Percentiles rank a stretch among this genome's conserved stretches.
Conservation (phyloP, 768 basidiomycete genomes). For the Dacryopinax spathularia region DNA sequence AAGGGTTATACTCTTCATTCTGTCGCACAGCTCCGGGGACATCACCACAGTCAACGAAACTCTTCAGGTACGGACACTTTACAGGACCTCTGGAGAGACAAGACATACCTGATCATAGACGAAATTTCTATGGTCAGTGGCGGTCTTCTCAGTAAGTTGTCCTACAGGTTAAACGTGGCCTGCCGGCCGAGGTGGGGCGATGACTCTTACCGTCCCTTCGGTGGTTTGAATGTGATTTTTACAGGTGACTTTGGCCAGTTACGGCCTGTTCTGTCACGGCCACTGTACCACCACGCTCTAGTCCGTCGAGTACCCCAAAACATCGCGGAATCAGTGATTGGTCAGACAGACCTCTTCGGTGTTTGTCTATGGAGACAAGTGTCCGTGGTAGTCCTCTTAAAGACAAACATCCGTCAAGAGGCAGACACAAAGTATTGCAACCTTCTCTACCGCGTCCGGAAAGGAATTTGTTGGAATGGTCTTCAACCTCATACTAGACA, state of each 20-base stretch:
- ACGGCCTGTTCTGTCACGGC: background rate
- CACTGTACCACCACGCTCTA: background rate
- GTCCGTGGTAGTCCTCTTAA: background rate
- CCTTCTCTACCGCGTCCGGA: background rate
- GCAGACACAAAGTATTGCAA: background rate
- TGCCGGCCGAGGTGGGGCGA: background rate
- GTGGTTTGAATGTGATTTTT: background rate
- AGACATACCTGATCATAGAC: background rate
- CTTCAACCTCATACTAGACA: background rate
- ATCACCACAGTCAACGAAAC: background rate
- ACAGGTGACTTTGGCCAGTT: background rate
- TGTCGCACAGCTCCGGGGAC: too few relatives aligned
- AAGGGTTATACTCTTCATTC: background rate
- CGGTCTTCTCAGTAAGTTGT: background rate
- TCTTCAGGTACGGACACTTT: background rate
- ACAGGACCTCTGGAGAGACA: background rate
- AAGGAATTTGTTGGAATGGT: background rate
- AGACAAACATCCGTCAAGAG: background rate
- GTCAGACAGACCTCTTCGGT: background rate
- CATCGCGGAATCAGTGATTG: background rate
- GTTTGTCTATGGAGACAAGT: background rate
- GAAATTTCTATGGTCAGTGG: background rate
- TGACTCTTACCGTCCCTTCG: background rate
- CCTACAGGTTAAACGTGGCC: background rate
- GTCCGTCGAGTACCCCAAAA: background rate